Conservation (phyloP, 23 red algal species). For the Cyanidioschyzon merolae region DNA sequence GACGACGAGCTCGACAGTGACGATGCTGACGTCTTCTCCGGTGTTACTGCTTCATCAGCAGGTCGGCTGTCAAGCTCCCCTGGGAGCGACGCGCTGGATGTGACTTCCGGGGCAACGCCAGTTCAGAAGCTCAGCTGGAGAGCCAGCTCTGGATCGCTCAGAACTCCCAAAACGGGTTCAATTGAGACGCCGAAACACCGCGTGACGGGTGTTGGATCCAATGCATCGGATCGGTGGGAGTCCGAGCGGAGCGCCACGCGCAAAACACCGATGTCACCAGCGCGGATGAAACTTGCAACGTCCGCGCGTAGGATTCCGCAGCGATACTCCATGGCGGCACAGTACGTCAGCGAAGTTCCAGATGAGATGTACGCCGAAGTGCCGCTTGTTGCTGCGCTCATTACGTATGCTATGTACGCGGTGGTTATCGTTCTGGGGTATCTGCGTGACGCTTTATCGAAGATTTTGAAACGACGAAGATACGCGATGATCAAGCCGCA, state of each 20-base stretch:
- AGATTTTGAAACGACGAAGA: slow-evolving; percentile 27
- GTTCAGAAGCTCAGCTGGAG: too few species aligned
- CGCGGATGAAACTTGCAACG: not conserved
- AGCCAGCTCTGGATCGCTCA: too few species aligned
- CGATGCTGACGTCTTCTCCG: too few species aligned
- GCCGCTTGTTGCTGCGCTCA: slow-evolving; percentile 18
- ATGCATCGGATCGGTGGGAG: not conserved
- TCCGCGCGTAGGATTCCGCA: slow-evolving; percentile 8
- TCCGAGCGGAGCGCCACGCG: not conserved
- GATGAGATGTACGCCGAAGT: slow-evolving; percentile 23
- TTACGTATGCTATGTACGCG: slow-evolving; percentile 66
- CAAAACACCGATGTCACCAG: not conserved
- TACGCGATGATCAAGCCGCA: slow-evolving; percentile 12
- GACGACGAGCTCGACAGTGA: too few species aligned
- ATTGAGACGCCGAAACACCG: too few species aligned
- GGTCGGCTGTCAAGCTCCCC: too few species aligned
- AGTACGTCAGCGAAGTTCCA: not conserved
- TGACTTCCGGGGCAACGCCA: too few species aligned
- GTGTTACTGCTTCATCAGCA: too few species aligned
- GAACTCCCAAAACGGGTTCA: too few species aligned
- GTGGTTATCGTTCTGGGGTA: slow-evolving; percentile 73
- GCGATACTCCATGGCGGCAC: slow-evolving; percentile 15
- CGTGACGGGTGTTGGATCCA: too few species aligned
- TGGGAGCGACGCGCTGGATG: too few species aligned
- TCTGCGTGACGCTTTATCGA: slow-evolving; percentile 42